Base-by-base conservation (phyloP, 2,329 filamentous ascomycete species). In the Colletotrichum incanum region DNA sequence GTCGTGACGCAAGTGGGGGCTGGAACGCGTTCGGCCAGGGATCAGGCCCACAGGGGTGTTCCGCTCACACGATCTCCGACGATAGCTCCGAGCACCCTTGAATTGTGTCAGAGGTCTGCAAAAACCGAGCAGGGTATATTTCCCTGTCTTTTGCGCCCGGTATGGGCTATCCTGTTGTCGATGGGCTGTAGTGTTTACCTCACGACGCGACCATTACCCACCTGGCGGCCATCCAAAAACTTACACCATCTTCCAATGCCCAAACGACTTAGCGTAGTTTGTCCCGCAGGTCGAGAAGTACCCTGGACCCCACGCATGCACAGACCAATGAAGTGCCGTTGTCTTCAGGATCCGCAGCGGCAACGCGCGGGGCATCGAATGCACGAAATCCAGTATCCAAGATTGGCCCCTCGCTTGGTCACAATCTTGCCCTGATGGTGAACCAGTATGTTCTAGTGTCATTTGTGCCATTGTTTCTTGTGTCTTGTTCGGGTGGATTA, bases 1-100 rank as follows among this genome's bases (percentile, higher is more conserved):
- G 69, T 69, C 69, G 65, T 58, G 69, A 49, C 69, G 65, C 58
- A 70, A 43, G 70, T 72, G 70, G 70, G 68, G 70, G 43, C 9
- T 39, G 31, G 34, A 34, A 60, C 65, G 70, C 70, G 70, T 65
- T 50, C 37, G 50, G 65, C 54, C 39, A 64, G 59, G 61, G 37
- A 28, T 37, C 20, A 47, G 49, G 11, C 16, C 52, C 50, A 47
- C 65, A 64, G 59, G 69, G 54, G 52, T 63, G 12, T 28, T 54
- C 26, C 43, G 56, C 56, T 59, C 69, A 49, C 65, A 60, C 69
- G 69, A 69, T 72, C 69, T 72, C 69, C 59, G 69, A 69, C 39
- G 52, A 50, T 65, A 70, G 59, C 70, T 72, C 70, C 70, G 70
- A 72, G 66, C 45, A 59, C 43, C 37, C 31, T 52, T 14, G 45